Conservation (phyloP, 1,139 yeast species). For the Pichia sp. region DNA sequence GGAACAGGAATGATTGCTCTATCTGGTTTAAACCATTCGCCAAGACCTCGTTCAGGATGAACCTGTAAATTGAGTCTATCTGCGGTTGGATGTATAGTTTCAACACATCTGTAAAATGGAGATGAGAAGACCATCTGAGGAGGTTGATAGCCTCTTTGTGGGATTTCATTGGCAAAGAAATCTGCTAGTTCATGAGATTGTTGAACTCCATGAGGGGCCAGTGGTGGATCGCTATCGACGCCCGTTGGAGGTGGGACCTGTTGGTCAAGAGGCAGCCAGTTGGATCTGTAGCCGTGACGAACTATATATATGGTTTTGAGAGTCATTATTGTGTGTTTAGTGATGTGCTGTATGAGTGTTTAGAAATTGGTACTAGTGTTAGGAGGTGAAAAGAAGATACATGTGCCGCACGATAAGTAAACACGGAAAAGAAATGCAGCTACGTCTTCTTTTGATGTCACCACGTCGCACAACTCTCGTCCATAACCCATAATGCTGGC, state of each 20-base stretch:
- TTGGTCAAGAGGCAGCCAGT: constrained; percentile 37
- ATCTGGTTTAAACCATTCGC: constrained; percentile 52
- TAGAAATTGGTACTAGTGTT: no score
- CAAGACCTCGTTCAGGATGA: constrained; percentile 48
- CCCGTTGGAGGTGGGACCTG: constrained; percentile 56
- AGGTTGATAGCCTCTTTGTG: no score
- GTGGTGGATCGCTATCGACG: constrained; percentile 51
- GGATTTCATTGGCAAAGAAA: constrained; percentile 29
- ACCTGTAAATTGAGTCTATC: constrained; percentile 34
- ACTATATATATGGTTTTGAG: constrained; percentile 43
- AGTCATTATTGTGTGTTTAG: constrained; percentile 31
- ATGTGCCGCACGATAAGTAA: no score
- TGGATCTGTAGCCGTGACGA: constrained; percentile 55
- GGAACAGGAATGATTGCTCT: constrained; percentile 45
- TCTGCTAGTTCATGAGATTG: constrained; percentile 48
- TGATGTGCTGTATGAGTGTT: no score
- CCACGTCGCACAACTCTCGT: no score
- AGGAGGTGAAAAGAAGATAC: no score
- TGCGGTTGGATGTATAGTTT: constrained; percentile 48
- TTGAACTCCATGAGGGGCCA: constrained; percentile 57
- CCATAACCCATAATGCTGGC: no score
- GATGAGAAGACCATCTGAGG: constrained; percentile 50
- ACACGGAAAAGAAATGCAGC: no score
- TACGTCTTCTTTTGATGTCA: no score
- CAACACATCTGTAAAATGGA: constrained; percentile 54